phyloP scores from a whole-genome alignment of 805 yeast species.

The Brettanomyces nanus region DNA sequence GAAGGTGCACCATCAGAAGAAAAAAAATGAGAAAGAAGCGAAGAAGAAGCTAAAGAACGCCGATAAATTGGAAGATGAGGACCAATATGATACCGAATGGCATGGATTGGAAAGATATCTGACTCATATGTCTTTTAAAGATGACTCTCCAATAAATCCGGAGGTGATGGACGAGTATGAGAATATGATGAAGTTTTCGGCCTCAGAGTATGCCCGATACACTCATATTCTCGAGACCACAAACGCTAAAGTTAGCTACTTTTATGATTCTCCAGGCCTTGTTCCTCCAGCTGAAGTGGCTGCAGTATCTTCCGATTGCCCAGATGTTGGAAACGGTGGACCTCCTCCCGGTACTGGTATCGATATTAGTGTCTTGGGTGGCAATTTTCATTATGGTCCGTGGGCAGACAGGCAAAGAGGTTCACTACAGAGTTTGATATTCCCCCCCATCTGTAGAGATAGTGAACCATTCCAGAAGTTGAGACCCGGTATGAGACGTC shows the following conservation, averaged over 20 bases:
- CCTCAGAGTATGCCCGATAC: slow-evolving; percentile 73
- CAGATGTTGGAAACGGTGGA: slow-evolving; percentile 54
- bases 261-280: slow-evolving; percentile 65
- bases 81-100: slow-evolving; percentile 51
- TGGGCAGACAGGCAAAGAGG: slow-evolving; percentile 88
- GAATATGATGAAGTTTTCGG: neutral
- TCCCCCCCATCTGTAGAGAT: slow-evolving; percentile 62
- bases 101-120: slow-evolving; percentile 68
- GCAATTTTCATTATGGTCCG: slow-evolving; percentile 81
- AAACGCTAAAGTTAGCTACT: slow-evolving; percentile 45
- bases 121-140: slow-evolving; percentile 8
- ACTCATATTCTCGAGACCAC: slow-evolving; percentile 61
- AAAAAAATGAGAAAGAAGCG: neutral
- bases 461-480: slow-evolving; percentile 30
- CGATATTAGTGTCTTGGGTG: slow-evolving; percentile 47
- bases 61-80: neutral
- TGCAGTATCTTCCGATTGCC: slow-evolving; percentile 29
- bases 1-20: neutral
- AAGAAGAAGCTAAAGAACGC: neutral
- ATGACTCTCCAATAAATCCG: slow-evolving; percentile 10
- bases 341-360: slow-evolving; percentile 53
- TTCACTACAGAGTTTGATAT: slow-evolving; percentile 53
- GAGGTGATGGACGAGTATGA: neutral
- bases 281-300: slow-evolving; percentile 34
- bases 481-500: slow-evolving; percentile 43